Conservation (phyloP, 352 stramenopile species). For the Thraustochytrium striatum region DNA sequence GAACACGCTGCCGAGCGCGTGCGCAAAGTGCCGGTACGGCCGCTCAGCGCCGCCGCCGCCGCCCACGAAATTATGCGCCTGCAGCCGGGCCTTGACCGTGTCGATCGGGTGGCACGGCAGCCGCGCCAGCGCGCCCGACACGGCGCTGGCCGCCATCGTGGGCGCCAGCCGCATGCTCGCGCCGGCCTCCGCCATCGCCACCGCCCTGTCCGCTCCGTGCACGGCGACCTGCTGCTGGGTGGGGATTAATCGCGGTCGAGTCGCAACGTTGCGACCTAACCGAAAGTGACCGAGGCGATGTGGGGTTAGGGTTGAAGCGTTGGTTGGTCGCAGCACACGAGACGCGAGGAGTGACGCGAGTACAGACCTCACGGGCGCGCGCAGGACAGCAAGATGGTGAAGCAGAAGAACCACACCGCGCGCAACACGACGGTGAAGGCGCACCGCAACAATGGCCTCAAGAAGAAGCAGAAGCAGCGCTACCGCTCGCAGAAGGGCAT, state of each 20-base stretch:
- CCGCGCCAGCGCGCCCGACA: slow-evolving; percentile 40
- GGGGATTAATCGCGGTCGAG: background rate
- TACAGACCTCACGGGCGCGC: too few relatives aligned
- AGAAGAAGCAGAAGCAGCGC: slow-evolving; percentile 9
- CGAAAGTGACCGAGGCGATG: too few relatives aligned
- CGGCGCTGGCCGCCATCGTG: slow-evolving; percentile 30
- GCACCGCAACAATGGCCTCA: slow-evolving; percentile 46
- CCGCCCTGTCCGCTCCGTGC: background rate
- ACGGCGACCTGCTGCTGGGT: background rate
- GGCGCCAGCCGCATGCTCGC: slow-evolving; percentile 21
- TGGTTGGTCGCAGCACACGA: too few relatives aligned
- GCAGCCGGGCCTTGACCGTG: slow-evolving; percentile 71
- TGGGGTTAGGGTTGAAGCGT: too few relatives aligned
- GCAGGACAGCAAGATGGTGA: too few relatives aligned
- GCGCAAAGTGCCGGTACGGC: slow-evolving; percentile 49
- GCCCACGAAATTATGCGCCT: slow-evolving; percentile 61
- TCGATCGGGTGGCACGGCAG: slow-evolving; percentile 79
- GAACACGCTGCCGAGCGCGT: slow-evolving; percentile 50
- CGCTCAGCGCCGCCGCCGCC: slow-evolving; percentile 32
- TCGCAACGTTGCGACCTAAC: too few relatives aligned
- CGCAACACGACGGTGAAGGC: slow-evolving; percentile 48
- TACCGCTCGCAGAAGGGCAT: slow-evolving; percentile 45
- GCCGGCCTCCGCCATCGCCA: background rate
- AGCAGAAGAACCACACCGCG: slow-evolving; percentile 50
- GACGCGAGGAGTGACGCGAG: too few relatives aligned